Evolutionary conservation across 768 basidiomycete genomes (phyloP), one percentile per base, ranked within the genome.

Genomic region (Termitomyces titanicus): DNA sequence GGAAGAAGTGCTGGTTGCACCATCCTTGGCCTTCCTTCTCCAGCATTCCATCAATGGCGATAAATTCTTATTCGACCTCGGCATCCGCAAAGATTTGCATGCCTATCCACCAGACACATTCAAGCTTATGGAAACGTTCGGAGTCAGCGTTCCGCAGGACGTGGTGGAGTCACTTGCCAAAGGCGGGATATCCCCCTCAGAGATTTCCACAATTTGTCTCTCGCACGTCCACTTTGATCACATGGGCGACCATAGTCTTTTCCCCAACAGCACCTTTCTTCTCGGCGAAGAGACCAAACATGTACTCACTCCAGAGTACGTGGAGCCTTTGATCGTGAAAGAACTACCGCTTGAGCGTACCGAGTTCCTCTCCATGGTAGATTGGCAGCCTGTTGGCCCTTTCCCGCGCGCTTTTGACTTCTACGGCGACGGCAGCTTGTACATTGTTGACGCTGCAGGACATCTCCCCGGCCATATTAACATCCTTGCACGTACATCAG

Each of bases 161-260:
- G 79, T 79, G 15, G 66, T 65, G 7, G 77, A 82, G 48, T 80
- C 81, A 9, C 72, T 85, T 27, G 63, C 55, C 13, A 78, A 75
- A 47, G 84, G 83, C n/a, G 79, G 80, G 0, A 35, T 78, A 3
- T 56, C 65, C 3, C 77, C 81, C 0, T 62, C 63, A 7, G 70
- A 80, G 17, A 72, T 84, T 49, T 64, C 74, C 24, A 70, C 70
- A 7, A 73, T 83, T 39, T 72, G 77, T 38, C 47, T 83, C 31
- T 81, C 79, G 22, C 84, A 85, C 58, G 61, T 78, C 37, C 82
- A 84, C 60, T 84, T 74, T 63, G 83, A 84, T 62, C 75, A 79
- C 65, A 69, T 77, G 43, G 83, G 83, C 1, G 71, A 84, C 58
- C 67, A 74, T 12, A 52, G 61, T 2, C 74, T 71, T 1, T 85